phyloP scores from a whole-genome alignment of 768 basidiomycete genomes.

The Phaffia australis region DNA sequence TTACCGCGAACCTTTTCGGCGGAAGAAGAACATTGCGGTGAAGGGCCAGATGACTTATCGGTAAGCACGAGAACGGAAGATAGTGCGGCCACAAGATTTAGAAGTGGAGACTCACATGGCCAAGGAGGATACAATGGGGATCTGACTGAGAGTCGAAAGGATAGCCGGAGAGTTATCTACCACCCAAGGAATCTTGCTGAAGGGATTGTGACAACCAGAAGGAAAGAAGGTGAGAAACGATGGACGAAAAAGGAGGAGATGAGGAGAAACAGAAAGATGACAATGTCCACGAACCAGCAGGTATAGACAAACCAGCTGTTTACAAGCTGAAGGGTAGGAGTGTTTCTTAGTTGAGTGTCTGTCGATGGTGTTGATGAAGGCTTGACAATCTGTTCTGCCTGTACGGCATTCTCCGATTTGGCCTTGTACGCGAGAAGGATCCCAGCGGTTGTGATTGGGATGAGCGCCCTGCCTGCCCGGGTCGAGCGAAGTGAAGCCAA shows the following conservation, averaged over 20 bases:
- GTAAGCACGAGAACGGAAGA: no score
- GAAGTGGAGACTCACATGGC: constrained; percentile 14
- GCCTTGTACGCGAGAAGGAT: constrained; percentile 2
- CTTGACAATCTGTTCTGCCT: constrained; percentile 1
- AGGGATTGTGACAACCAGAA: neutral
- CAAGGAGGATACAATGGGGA: constrained; percentile 11
- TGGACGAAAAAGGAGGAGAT: neutral
- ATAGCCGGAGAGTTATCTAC: constrained; percentile 24
- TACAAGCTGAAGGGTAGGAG: constrained; percentile 4
- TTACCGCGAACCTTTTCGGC: constrained; percentile 18
- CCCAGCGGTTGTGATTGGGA: neutral
- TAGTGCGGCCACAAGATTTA: neutral
- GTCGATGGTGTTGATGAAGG: neutral
- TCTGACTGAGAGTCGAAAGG: neutral
- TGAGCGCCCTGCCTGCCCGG: neutral
- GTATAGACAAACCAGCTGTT: constrained; percentile 18
- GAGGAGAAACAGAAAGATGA: neutral
- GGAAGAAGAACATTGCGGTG: no score
- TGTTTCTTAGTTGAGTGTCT: neutral
- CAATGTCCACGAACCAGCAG: constrained; percentile 3
- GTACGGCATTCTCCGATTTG: neutral
- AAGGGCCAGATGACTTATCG: no score
- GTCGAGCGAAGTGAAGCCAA: constrained; percentile 5
- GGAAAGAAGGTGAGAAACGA: constrained; percentile 7
- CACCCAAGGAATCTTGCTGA: constrained; percentile 20